Conservation (phyloP, 2,329 filamentous ascomycete genomes). For the Aspergillus aculeatus region DNA sequence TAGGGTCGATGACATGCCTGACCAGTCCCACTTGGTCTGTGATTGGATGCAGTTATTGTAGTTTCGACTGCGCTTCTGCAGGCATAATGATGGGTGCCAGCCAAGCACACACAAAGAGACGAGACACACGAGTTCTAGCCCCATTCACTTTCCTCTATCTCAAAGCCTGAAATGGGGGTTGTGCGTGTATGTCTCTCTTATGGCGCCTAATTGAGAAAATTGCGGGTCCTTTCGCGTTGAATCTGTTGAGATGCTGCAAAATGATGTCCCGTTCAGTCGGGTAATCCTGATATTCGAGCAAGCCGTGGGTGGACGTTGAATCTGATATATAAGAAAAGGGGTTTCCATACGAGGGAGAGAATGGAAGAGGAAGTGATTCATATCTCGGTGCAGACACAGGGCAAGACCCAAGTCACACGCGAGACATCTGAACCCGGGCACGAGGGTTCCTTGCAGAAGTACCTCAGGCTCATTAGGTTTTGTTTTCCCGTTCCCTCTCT, state of each 20-base stretch:
- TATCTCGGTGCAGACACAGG: neutral
- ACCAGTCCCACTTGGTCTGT: neutral
- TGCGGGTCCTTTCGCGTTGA: neutral
- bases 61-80: slow-evolving; percentile 4
- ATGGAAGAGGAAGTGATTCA: neutral
- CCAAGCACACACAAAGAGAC: slow-evolving; percentile 8
- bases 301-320: neutral
- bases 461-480: neutral
- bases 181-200: neutral
- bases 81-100: neutral
- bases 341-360: neutral
- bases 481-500: no score
- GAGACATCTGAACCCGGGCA: neutral
- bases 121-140: slow-evolving; percentile 3
- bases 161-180: slow-evolving; percentile 3
- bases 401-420: neutral
- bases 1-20: neutral
- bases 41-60: slow-evolving; percentile 2
- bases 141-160: neutral
- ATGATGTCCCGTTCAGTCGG: neutral
- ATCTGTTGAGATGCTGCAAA: neutral
- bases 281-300: neutral
- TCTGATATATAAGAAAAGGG: slow-evolving; percentile 7
- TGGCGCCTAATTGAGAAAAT: slow-evolving; percentile 4
- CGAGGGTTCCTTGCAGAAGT: neutral